These are phyloP conservation scores for Volutella citrinella DNA, from an alignment of 2,329 filamentous ascomycete genomes.

Conservation along the genomic window DNA sequence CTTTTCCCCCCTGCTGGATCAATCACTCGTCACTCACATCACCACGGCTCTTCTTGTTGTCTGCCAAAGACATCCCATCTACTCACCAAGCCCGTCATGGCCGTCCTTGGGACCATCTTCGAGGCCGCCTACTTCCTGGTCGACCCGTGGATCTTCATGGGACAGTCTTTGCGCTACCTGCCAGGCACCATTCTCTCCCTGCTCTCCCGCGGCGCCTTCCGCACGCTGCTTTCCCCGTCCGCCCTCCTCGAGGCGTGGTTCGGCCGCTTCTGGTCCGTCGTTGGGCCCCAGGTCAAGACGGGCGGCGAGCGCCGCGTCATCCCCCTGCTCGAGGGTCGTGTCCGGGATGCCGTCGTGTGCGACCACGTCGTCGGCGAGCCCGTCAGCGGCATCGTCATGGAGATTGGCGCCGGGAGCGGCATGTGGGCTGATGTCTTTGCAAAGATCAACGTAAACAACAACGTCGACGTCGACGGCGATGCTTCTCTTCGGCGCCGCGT, in stretches of 20 bases:
- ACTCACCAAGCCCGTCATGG: conserved; percentile 24
- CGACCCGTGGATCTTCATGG: conserved; percentile 53
- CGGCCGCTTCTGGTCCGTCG: conserved; percentile 55
- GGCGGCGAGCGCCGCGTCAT: conserved; percentile 41
- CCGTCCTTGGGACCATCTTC: conserved; percentile 18
- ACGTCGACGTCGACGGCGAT: conserved; percentile 6
- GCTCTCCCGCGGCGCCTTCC: conserved; percentile 30
- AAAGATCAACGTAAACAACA: conserved; percentile 19
- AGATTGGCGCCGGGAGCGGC: conserved; percentile 61
- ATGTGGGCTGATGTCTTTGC: conserved; percentile 57
- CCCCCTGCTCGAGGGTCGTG: conserved; percentile 52
- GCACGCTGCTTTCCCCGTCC: conserved; percentile 38
- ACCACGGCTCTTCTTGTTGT: no score
- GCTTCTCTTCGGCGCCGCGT: conserved; percentile 20
- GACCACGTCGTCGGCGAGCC: conserved; percentile 33
- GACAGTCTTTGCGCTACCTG: conserved; percentile 45
- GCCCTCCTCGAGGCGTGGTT: conserved; percentile 54
- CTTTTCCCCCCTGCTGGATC: no score
- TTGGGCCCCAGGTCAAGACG: conserved; percentile 49
- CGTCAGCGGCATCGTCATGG: conserved; percentile 52
- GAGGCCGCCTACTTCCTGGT: conserved; percentile 35
- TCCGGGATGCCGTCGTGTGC: conserved; percentile 34
- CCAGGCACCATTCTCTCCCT: conserved; percentile 48
- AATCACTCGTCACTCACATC: no score
- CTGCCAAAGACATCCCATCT: no score